Evolutionary conservation across 1,139 yeast genomes (phyloP), one percentile per base, ranked within the genome.

Genomic region (Taphrina sp.): DNA sequence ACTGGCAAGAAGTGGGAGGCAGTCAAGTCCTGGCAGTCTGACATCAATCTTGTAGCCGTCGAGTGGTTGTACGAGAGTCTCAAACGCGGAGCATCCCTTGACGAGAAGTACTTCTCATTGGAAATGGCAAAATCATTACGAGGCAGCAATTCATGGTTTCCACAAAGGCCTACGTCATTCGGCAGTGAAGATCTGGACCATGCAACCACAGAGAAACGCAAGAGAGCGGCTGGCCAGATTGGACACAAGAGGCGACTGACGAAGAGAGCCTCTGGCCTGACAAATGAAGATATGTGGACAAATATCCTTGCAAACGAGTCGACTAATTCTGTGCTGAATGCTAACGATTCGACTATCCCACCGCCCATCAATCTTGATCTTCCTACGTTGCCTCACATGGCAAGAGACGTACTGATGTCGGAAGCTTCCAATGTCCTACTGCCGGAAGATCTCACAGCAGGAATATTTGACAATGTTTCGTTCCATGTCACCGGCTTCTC

Each of bases 41-140:
- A 73, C 3, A 77, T 82, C 2, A 84, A 86, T 0, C 76, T 82
- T 1, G 79, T 87, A 2, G 89, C 85, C 65, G 92, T 94, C 0
- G 70, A 78, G 52, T 89, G 95, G 94, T 68, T 89, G 20, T 45
- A 54, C 24, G 57, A 41, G 16, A 52, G 58, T 35, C 22, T 58
- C 17, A 20, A 44, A 42, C 37, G 60, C 12, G 60, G 58, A 5
- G 60, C 60, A 16, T 45, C 47, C n/a, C 38, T 58, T 14, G 58
- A 52, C 33, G 58, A 58, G 22, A 49, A 56, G 16, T 51, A 43
- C 34, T 56, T 35, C 41, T 19, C 36, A 10, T 17, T 56, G 36
- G 52, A 51, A 16, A 20, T 56, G 20, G 26, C 28, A 5, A 29
- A 36, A 10, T 29, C 24, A 19, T 19, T 43, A 8, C 36, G 47